Evolutionary conservation across 495 filamentous ascomycete genomes (phyloP).

Genomic region (Symbiotaphrina buchneri): DNA sequence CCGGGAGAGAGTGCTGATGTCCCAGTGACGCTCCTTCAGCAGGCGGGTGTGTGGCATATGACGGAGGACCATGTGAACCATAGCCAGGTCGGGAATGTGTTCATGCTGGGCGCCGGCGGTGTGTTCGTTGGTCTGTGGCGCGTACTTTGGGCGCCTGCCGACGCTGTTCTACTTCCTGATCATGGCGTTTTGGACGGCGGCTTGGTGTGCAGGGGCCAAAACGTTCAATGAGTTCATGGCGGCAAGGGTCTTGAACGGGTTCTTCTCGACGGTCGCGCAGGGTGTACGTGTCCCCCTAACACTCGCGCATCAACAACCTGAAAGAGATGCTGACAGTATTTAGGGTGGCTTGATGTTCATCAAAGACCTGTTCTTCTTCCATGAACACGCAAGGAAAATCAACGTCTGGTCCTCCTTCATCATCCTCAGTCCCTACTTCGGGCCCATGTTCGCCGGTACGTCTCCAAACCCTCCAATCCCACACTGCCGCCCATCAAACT

Average conservation of each 20-base stretch:
- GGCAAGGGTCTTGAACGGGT: constrained; percentile 36
- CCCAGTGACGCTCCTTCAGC: too few relatives aligned
- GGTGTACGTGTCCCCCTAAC: constrained; percentile 12
- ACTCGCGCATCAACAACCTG: constrained; percentile 36
- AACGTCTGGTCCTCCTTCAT: constrained; percentile 25
- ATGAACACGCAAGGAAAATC: constrained; percentile 24
- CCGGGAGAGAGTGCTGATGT: too few relatives aligned
- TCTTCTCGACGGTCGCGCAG: constrained; percentile 33
- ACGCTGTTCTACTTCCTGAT: too few relatives aligned
- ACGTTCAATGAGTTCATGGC: constrained; percentile 32
- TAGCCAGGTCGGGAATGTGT: too few relatives aligned
- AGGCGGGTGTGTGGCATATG: too few relatives aligned
- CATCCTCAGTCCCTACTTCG: constrained; percentile 21
- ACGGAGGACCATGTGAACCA: constrained; percentile 16
- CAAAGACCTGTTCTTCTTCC: constrained; percentile 21
- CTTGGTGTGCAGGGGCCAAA: constrained; percentile 28
- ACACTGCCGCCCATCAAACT: not conserved
- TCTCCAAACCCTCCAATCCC: too few relatives aligned
- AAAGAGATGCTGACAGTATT: constrained; percentile 23
- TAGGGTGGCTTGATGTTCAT: constrained; percentile 19
- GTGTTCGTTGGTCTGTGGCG: constrained; percentile 27
- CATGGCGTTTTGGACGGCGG: too few relatives aligned
- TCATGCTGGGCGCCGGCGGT: too few relatives aligned
- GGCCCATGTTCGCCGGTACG: constrained; percentile 21
- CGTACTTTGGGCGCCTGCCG: too few relatives aligned